Conservation (phyloP, 495 filamentous ascomycete species). For the Penicillium samsonianum region DNA sequence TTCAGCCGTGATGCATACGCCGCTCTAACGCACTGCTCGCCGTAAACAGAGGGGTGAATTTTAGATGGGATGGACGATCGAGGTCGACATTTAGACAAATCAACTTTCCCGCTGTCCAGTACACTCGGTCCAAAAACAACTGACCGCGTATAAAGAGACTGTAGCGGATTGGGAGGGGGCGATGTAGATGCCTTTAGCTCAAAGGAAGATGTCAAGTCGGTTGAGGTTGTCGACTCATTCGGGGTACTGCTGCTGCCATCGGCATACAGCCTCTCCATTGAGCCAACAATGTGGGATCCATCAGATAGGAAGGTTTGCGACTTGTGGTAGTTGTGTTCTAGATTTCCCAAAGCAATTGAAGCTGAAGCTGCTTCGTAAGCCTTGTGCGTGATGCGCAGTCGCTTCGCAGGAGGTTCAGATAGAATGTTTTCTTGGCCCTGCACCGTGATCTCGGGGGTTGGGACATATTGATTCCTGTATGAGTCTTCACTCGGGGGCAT, state of each 20-base stretch:
- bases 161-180: constrained; percentile 28
- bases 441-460: constrained; percentile 11
- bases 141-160: constrained; percentile 20
- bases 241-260: constrained; percentile 30
- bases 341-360: constrained; percentile 5
- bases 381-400: constrained; percentile 18
- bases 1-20: constrained; percentile 88
- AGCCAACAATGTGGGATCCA: neutral
- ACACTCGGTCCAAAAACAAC: constrained; percentile 15
- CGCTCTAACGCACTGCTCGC: constrained; percentile 81
- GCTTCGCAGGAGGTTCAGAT: constrained; percentile 23
- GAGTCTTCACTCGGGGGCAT: constrained; percentile 13
- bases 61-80: constrained; percentile 80
- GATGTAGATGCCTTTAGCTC: constrained; percentile 34
- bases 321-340: neutral
- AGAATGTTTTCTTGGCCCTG: neutral
- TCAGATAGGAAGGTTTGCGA: constrained; percentile 5
- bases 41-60: constrained; percentile 71
- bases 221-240: constrained; percentile 32
- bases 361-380: constrained; percentile 9
- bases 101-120: constrained; percentile 24
- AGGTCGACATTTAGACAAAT: constrained; percentile 49
- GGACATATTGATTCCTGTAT: constrained; percentile 18
- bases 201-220: constrained; percentile 29
- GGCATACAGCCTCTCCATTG: constrained; percentile 19